Conservation (phyloP, 2,329 filamentous ascomycete genomes). For the Corinectria fuckeliana region DNA sequence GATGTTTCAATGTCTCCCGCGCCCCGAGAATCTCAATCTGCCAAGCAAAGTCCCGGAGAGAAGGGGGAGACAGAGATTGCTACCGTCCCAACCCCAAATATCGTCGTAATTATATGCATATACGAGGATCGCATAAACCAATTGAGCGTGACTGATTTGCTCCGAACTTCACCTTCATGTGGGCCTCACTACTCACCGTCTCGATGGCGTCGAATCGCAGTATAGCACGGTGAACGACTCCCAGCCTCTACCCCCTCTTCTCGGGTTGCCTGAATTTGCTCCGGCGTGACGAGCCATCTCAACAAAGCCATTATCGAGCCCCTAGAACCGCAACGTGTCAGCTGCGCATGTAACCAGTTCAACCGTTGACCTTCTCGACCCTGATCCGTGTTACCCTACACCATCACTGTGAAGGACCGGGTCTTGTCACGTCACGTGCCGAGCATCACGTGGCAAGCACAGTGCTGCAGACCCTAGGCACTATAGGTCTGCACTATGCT, state of each 20-base stretch:
- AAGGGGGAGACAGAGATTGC: neutral
- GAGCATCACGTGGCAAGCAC: no score
- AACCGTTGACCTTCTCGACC: neutral
- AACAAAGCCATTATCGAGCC: neutral
- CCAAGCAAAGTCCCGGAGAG: neutral
- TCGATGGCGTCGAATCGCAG: neutral
- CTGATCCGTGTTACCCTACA: conserved; percentile 10
- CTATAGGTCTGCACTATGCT: no score
- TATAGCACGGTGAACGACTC: neutral
- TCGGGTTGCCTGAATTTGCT: neutral
- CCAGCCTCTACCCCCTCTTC: neutral
- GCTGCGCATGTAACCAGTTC: neutral
- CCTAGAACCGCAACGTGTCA: neutral
- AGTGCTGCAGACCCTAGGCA: no score
- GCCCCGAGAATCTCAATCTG: neutral
- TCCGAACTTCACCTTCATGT: neutral
- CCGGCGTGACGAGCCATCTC: neutral
- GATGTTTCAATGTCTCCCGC: no score
- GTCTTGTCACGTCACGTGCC: no score
- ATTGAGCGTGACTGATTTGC: neutral
- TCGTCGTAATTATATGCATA: neutral
- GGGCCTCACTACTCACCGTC: neutral
- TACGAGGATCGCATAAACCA: no score
- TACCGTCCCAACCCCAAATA: no score
- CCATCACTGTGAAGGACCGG: no score